A percentile compares a stretch with the other conserved stretches of the same genome.
Evolutionary conservation across 805 yeast species (phyloP).

Genomic region (Hanseniaspora thailandica): DNA sequence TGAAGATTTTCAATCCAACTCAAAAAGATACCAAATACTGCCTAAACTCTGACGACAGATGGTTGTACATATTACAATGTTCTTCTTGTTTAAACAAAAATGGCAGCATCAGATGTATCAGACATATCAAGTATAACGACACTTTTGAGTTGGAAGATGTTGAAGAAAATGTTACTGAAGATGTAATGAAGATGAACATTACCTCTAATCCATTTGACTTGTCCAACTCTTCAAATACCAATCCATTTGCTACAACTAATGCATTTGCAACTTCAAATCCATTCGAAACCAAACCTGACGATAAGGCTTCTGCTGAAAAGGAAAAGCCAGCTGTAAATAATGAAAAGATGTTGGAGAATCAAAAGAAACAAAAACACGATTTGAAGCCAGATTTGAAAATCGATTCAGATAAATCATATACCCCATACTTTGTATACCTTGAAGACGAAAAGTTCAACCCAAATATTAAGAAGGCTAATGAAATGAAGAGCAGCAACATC

Average conservation of each 20-base stretch:
- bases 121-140: slow-evolving; percentile 57
- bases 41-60: slow-evolving; percentile 62
- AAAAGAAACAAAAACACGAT: slow-evolving; percentile 27
- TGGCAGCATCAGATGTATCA: slow-evolving; percentile 62
- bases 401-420: slow-evolving; percentile 31
- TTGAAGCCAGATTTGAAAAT: slow-evolving; percentile 20
- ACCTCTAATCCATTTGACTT: slow-evolving; percentile 19
- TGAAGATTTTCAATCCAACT: slow-evolving; percentile 74
- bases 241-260: slow-evolving; percentile 20
- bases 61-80: slow-evolving; percentile 72
- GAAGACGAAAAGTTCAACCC: slow-evolving; percentile 58
- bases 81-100: slow-evolving; percentile 54
- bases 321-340: not conserved
- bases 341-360: slow-evolving; percentile 20
- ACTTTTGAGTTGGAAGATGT: slow-evolving; percentile 31
- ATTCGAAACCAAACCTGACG: slow-evolving; percentile 5
- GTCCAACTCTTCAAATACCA: slow-evolving; percentile 5
- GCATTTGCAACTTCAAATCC: slow-evolving; percentile 14
- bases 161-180: slow-evolving; percentile 34
- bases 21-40: slow-evolving; percentile 29
- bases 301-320: not conserved
- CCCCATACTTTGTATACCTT: slow-evolving; percentile 58
- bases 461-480: slow-evolving; percentile 35
- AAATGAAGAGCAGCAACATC: slow-evolving; percentile 29
- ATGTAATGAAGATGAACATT: slow-evolving; percentile 16